Base-by-base conservation (phyloP, 257 asterid species). In the Solanum piurae region DNA sequence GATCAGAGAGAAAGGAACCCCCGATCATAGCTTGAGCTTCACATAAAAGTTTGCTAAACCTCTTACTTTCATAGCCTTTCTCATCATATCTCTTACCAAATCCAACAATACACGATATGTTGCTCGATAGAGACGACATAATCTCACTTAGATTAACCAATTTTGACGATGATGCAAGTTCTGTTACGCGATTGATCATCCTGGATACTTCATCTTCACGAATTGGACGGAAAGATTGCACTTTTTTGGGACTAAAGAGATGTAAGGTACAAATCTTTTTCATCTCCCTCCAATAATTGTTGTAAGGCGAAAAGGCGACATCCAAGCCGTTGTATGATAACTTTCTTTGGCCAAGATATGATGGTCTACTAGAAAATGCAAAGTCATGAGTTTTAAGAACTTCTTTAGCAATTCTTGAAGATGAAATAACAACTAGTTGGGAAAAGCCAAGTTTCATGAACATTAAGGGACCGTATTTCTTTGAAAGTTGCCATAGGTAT, bases 381-480 rank as follows among this genome's bases (percentile, higher is more conserved):
- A 88, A 36, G 60, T 90, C 91, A 3, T 87, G 86, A 34, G 60
- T 85, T 60, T 85, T 87, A 73, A 90, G 64, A 13, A 74, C 87
- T 49, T 88, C 89, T 88, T 89, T 87, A 2, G 91, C 92, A 25
- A 75, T 77, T 85, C 44, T 44, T 44, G 90, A 14, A 2, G 90
- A 90, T 42, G 87, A 88, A 75, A 90, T 88, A 3, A 90, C 89
- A 8, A 90, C 38, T 1, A 87, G 49, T 27, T 86, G 91, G 25
- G 86, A n/a, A 21, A 89, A 88, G 1, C 91, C 91, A 36, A 89
- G 71, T 13, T 89, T 90, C 37, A 89, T 7, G 49, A 79, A 89
- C 42, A 87, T n/a, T 25, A 87, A n/a, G 4, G 92, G 89, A 23
- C 92, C 92, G 58, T 90, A 87, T 42, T 85, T 75, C 16, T 86